These are phyloP conservation scores for Alloteropsis angusta DNA, from an alignment of 202 grass and related monocot genomes.

Conservation along the genomic window DNA sequence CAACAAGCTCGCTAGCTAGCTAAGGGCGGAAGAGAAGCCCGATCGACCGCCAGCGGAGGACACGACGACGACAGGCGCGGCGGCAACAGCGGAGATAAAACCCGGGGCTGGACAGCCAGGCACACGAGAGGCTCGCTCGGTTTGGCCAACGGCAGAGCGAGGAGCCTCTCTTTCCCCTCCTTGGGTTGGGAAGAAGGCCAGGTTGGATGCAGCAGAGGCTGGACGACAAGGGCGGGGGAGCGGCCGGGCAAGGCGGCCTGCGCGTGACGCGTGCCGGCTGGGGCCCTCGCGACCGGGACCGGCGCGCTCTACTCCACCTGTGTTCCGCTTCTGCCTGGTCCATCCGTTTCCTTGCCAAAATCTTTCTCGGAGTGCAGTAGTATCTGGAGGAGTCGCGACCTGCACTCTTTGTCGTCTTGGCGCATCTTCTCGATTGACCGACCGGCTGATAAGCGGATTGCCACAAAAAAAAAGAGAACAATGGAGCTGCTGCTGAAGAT, in stretches of 20 bases:
- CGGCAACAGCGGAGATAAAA: not conserved
- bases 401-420: not conserved
- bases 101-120: not conserved
- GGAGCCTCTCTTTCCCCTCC: not conserved
- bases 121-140: not conserved
- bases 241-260: not conserved
- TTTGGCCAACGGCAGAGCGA: not conserved
- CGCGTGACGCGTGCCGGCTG: not conserved
- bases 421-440: not conserved
- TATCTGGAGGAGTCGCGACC: not conserved
- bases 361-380: not conserved
- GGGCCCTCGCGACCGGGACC: not conserved
- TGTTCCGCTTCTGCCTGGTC: not conserved
- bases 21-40: not conserved
- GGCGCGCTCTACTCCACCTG: not conserved
- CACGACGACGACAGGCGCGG: not conserved
- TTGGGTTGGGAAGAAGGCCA: not conserved
- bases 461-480: not conserved
- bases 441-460: not conserved
- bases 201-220: conserved; percentile 9
- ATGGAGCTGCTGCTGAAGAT: not conserved
- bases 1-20: not conserved
- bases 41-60: not conserved
- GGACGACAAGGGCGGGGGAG: conserved; percentile 13
- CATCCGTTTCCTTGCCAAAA: not conserved